These are phyloP conservation scores for Thalia dealbata DNA, from an alignment of 176 grass and related monocot genomes.

Conservation along the genomic window DNA sequence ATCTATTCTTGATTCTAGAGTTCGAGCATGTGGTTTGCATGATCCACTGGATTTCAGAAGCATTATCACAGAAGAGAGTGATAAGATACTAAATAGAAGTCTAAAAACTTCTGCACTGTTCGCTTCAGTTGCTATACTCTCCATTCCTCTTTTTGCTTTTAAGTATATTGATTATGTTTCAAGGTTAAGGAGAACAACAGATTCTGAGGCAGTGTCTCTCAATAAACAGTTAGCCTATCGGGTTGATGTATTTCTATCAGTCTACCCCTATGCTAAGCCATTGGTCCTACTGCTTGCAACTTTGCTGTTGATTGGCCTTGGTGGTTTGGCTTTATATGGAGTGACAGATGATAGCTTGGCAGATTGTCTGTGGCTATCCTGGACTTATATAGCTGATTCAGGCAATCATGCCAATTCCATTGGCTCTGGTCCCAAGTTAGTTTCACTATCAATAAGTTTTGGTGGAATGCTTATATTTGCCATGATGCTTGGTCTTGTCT, in stretches of 20 bases:
- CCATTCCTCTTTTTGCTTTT: slow-evolving; percentile 27
- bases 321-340: slow-evolving; percentile 47
- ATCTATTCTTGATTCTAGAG: slow-evolving; percentile 24
- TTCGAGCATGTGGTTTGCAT: slow-evolving; percentile 32
- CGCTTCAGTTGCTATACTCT: slow-evolving; percentile 36
- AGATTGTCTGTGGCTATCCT: slow-evolving; percentile 61
- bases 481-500: slow-evolving; percentile 81
- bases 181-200: slow-evolving; percentile 26
- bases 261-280: slow-evolving; percentile 58
- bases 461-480: slow-evolving; percentile 75
- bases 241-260: slow-evolving; percentile 59
- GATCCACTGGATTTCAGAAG: slow-evolving; percentile 14
- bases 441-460: slow-evolving; percentile 62
- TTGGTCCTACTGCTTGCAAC: slow-evolving; percentile 62
- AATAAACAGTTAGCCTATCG: slow-evolving; percentile 60
- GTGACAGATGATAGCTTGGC: slow-evolving; percentile 51
- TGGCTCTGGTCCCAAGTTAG: slow-evolving; percentile 57
- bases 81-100: slow-evolving; percentile 16
- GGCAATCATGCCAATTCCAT: slow-evolving; percentile 58
- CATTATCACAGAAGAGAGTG: slow-evolving; percentile 13
- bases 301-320: slow-evolving; percentile 56
- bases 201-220: slow-evolving; percentile 44
- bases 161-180: slow-evolving; percentile 42
- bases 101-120: slow-evolving; percentile 42
- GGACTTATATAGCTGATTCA: slow-evolving; percentile 63